A percentile compares a stretch with the other conserved stretches of the same genome.
These are phyloP conservation scores for Russula sp. DNA, from an alignment of 768 basidiomycete species.

Conservation along the genomic window DNA sequence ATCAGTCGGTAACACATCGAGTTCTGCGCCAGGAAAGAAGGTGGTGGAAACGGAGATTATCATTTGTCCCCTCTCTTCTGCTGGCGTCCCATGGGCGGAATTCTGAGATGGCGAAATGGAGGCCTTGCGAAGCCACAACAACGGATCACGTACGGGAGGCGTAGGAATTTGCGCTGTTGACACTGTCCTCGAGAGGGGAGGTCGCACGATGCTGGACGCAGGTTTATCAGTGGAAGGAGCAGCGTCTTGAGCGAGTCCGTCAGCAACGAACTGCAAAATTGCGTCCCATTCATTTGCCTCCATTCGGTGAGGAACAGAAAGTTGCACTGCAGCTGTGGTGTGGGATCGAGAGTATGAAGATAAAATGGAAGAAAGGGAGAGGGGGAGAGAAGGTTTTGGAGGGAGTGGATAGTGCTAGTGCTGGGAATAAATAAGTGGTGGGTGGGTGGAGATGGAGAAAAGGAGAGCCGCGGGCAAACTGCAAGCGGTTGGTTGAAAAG, in stretches of 20 bases:
- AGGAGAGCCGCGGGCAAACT: neutral
- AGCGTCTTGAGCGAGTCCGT: constrained; percentile 32
- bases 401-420: neutral
- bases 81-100: constrained; percentile 31
- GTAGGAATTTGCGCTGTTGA: constrained; percentile 37
- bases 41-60: constrained; percentile 75
- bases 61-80: constrained; percentile 36
- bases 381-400: neutral
- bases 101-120: constrained; percentile 22
- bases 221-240: constrained; percentile 32
- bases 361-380: neutral
- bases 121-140: constrained; percentile 10
- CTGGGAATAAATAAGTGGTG: neutral
- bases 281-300: constrained; percentile 52
- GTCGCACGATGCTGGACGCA: constrained; percentile 24
- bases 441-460: neutral
- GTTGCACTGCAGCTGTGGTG: neutral
- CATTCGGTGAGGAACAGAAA: constrained; percentile 24
- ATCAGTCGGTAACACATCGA: constrained; percentile 50
- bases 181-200: constrained; percentile 13
- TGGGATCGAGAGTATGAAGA: neutral
- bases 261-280: constrained; percentile 52
- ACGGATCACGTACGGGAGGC: constrained; percentile 44
- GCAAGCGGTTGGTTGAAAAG: too few relatives aligned
- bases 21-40: constrained; percentile 63